These are phyloP conservation scores for Plasmodium blacklocki DNA, from an alignment of 169 alveolate genomes.

Conservation along the genomic window DNA sequence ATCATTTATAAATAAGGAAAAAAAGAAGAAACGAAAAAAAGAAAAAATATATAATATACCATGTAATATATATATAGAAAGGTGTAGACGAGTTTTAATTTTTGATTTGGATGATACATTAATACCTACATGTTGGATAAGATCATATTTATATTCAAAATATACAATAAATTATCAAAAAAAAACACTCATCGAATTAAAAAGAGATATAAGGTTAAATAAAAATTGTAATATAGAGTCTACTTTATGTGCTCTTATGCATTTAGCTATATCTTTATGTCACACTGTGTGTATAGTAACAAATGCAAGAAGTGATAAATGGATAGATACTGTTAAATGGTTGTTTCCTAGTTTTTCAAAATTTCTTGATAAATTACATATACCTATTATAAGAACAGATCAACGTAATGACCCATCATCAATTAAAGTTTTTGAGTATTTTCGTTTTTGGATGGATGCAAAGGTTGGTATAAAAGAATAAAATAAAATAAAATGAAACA, in stretches of 20 bases:
- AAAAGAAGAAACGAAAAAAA: background rate
- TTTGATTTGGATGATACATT: slow-evolving; percentile 89
- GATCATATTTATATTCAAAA: slow-evolving; percentile 66
- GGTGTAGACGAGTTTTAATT: slow-evolving; percentile 71
- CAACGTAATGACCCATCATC: slow-evolving; percentile 82
- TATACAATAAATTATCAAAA: slow-evolving; percentile 49
- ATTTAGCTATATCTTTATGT: slow-evolving; percentile 79
- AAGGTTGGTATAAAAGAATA: slow-evolving; percentile 76
- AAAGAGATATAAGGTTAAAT: slow-evolving; percentile 80
- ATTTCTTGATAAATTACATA: slow-evolving; percentile 77
- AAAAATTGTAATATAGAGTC: slow-evolving; percentile 80
- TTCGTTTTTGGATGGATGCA: slow-evolving; percentile 89
- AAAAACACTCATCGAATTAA: slow-evolving; percentile 76
- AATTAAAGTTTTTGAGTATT: slow-evolving; percentile 81
- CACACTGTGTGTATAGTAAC: slow-evolving; percentile 88
- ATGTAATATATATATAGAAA: slow-evolving; percentile 33
- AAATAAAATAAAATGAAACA: slow-evolving; percentile 7
- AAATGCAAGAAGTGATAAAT: slow-evolving; percentile 86
- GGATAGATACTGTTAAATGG: slow-evolving; percentile 85
- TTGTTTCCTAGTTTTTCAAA: slow-evolving; percentile 85
- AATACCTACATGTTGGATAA: slow-evolving; percentile 89
- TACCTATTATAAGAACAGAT: slow-evolving; percentile 86
- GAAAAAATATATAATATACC: background rate
- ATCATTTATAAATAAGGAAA: background rate
- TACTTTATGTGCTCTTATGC: slow-evolving; percentile 76